Conservation (phyloP, 371 early-diverging fungal species). For the Conidiobolus coronatus region DNA sequence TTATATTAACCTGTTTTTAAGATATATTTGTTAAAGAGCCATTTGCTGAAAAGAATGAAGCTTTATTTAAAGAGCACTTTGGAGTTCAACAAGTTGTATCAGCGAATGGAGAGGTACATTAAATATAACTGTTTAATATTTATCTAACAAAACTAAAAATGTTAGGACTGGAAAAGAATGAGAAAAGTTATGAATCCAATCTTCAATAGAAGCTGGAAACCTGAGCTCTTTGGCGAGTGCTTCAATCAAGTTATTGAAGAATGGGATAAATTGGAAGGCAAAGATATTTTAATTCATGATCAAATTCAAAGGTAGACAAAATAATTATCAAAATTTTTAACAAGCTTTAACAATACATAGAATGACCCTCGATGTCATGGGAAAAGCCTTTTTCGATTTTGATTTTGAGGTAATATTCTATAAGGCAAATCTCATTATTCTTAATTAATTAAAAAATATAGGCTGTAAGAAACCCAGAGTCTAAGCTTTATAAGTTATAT, state of each 20-base stretch:
- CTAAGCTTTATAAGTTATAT: background rate
- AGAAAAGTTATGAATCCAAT: background rate
- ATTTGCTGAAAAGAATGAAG: too few relatives aligned
- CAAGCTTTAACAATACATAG: background rate
- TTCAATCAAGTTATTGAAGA: background rate
- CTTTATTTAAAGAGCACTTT: too few relatives aligned
- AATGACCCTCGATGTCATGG: constrained; percentile 4
- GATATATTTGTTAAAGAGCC: too few relatives aligned
- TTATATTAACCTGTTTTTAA: too few relatives aligned
- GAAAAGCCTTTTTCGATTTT: constrained; percentile 4
- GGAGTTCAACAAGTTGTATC: too few relatives aligned
- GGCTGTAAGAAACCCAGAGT: background rate
- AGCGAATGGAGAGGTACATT: too few relatives aligned
- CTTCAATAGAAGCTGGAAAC: background rate
- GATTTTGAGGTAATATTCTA: background rate
- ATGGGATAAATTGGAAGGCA: background rate
- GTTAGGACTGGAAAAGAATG: background rate
- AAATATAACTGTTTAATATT: too few relatives aligned
- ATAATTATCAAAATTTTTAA: background rate
- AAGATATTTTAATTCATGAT: too few relatives aligned
- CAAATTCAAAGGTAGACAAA: background rate
- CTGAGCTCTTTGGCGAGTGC: background rate
- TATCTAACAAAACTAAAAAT: too few relatives aligned
- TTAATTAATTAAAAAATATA: too few relatives aligned
- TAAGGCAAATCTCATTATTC: too few relatives aligned